Conservation (phyloP, 805 yeast species). For the Wickerhamia fluorescens region DNA sequence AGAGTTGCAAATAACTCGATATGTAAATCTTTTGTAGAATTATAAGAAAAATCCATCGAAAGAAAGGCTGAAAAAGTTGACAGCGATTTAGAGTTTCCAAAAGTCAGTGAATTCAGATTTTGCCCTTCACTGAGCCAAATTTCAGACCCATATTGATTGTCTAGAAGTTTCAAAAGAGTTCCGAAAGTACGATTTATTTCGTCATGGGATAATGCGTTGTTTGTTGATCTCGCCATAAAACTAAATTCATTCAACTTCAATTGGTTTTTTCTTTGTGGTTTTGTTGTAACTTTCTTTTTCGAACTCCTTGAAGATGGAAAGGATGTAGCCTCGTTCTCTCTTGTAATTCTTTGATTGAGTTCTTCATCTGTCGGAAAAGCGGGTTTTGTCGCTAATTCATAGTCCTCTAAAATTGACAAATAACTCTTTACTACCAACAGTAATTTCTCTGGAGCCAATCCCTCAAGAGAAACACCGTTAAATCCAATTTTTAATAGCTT, state of each 20-base stretch:
- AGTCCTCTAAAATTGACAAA: conserved; percentile 61
- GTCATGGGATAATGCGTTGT: conserved; percentile 53
- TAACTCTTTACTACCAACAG: conserved; percentile 67
- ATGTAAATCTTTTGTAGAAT: conserved; percentile 31
- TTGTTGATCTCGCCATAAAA: conserved; percentile 37
- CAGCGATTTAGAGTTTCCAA: conserved; percentile 8
- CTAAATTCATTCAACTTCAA: conserved; percentile 21
- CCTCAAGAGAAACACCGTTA: conserved; percentile 53
- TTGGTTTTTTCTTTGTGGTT: background rate
- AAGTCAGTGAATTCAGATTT: conserved; percentile 1
- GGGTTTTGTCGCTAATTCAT: conserved; percentile 50
- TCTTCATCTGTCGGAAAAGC: conserved; percentile 61
- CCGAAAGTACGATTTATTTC: conserved; percentile 60
- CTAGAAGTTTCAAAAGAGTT: conserved; percentile 51
- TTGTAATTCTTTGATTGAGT: conserved; percentile 2
- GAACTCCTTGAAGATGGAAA: background rate
- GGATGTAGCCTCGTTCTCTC: background rate
- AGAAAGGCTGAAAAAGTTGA: conserved; percentile 33
- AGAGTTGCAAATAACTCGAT: conserved; percentile 62
- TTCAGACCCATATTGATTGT: conserved; percentile 43
- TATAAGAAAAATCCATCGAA: conserved; percentile 30
- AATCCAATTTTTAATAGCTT: conserved; percentile 61
- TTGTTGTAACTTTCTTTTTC: background rate
- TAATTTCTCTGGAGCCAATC: conserved; percentile 60
- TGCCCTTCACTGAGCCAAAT: conserved; percentile 17